phyloP scores from a whole-genome alignment of 176 grass and related monocot species.

The Oryza glaberrima region DNA sequence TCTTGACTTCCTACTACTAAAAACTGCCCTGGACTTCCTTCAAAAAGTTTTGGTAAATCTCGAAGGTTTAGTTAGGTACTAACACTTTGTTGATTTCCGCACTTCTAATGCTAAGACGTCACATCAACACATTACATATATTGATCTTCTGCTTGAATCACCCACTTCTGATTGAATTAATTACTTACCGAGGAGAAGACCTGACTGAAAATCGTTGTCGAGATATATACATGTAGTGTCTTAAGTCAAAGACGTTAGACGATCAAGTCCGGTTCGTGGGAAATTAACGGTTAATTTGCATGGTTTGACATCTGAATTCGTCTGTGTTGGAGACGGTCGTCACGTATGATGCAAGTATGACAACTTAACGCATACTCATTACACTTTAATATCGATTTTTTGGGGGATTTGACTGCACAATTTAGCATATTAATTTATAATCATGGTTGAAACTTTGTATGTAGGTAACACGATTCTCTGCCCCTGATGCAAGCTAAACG shows the following conservation, averaged over 20 bases:
- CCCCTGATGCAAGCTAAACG: constrained; percentile 22
- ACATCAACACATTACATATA: no score
- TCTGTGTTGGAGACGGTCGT: neutral
- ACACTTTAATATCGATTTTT: neutral
- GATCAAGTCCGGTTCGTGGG: neutral
- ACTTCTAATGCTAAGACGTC: no score
- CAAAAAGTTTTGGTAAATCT: no score
- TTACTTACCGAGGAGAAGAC: neutral
- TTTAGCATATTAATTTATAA: neutral
- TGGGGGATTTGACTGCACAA: constrained; percentile 25
- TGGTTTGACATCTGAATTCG: constrained; percentile 18
- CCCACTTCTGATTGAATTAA: neutral
- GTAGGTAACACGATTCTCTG: neutral
- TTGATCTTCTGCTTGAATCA: neutral
- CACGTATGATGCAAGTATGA: constrained; percentile 4
- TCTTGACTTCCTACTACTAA: no score
- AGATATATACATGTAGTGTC: no score
- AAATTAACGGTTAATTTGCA: neutral
- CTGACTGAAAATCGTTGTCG: neutral
- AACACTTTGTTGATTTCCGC: no score
- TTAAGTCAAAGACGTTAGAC: constrained; percentile 25
- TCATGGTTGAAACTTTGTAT: constrained; percentile 15
- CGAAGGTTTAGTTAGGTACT: no score
- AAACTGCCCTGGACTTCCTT: no score
- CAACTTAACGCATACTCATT: neutral